Evolutionary conservation across 2,329 filamentous ascomycete genomes (phyloP).

Genomic region (Aspergillus chevalieri): DNA sequence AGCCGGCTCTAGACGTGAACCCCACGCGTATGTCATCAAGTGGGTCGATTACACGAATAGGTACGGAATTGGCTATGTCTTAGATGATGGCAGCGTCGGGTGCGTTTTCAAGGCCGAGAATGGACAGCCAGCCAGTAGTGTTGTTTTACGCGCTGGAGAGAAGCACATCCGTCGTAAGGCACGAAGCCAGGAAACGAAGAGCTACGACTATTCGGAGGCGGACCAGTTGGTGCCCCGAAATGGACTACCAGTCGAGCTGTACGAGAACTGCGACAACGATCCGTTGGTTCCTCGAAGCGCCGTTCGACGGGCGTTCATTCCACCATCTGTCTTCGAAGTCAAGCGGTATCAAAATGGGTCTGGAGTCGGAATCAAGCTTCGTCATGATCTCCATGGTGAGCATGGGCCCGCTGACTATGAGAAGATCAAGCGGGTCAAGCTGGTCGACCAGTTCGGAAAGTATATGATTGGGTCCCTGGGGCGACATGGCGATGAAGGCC

Average conservation of each 20-base stretch:
- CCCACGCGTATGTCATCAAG: constrained; percentile 45
- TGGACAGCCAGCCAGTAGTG: constrained; percentile 38
- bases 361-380: constrained; percentile 25
- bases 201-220: constrained; percentile 33
- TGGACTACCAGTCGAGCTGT: constrained; percentile 42
- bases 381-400: constrained; percentile 26
- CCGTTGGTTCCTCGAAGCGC: constrained; percentile 26
- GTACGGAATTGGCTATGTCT: constrained; percentile 47
- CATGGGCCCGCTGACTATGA: constrained; percentile 37
- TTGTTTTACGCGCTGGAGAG: constrained; percentile 43
- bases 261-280: constrained; percentile 38
- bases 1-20: constrained; percentile 21
- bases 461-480: constrained; percentile 47
- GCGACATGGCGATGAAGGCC: constrained; percentile 33
- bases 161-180: constrained; percentile 42
- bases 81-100: constrained; percentile 47
- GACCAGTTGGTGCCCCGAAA: constrained; percentile 41
- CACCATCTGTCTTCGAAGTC: constrained; percentile 35
- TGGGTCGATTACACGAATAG: constrained; percentile 50
- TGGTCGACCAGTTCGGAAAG: constrained; percentile 47
- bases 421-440: constrained; percentile 43
- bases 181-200: constrained; percentile 29
- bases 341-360: constrained; percentile 22
- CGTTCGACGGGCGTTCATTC: constrained; percentile 36
- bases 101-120: constrained; percentile 46